These are phyloP conservation scores for Castanea mollissima DNA, from an alignment of 306 rosid genomes.

Conservation along the genomic window DNA sequence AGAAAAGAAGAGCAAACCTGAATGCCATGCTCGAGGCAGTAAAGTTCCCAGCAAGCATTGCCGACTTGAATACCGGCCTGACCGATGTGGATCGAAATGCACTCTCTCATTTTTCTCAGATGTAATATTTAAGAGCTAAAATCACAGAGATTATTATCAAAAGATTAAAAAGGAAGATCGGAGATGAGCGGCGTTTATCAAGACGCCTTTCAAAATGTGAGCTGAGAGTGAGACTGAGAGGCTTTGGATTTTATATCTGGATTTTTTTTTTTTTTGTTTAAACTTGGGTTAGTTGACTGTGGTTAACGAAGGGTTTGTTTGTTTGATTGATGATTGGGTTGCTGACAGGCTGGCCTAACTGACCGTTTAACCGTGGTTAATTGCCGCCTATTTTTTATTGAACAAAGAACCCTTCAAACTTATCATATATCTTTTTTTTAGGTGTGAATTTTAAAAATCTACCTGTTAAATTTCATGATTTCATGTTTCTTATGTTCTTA, in stretches of 20 bases:
- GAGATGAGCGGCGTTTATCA: constrained; percentile 55
- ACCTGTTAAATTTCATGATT: too few relatives aligned
- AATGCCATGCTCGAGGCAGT: constrained; percentile 80
- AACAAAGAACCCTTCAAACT: too few relatives aligned
- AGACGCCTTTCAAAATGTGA: constrained; percentile 54
- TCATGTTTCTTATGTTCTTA: too few relatives aligned
- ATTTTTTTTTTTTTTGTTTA: constrained; percentile 15
- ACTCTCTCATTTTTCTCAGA: constrained; percentile 69
- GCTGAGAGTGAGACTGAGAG: neutral
- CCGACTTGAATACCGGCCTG: constrained; percentile 92
- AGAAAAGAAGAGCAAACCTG: constrained; percentile 30
- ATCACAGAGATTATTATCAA: neutral
- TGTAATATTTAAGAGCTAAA: neutral
- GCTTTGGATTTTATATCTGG: constrained; percentile 33
- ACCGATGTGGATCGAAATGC: constrained; percentile 84
- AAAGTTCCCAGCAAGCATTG: constrained; percentile 84
- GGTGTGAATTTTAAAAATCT: too few relatives aligned
- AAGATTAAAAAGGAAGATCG: neutral
- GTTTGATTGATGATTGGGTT: too few relatives aligned
- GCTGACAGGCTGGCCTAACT: constrained; percentile 23
- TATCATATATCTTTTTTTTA: too few relatives aligned
- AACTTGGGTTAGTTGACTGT: constrained; percentile 40
- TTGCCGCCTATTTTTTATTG: constrained; percentile 8
- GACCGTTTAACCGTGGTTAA: constrained; percentile 16
- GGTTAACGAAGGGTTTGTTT: constrained; percentile 26